phyloP scores from a whole-genome alignment of 768 basidiomycete genomes.

The Chalciporus pseudorubinellus region DNA sequence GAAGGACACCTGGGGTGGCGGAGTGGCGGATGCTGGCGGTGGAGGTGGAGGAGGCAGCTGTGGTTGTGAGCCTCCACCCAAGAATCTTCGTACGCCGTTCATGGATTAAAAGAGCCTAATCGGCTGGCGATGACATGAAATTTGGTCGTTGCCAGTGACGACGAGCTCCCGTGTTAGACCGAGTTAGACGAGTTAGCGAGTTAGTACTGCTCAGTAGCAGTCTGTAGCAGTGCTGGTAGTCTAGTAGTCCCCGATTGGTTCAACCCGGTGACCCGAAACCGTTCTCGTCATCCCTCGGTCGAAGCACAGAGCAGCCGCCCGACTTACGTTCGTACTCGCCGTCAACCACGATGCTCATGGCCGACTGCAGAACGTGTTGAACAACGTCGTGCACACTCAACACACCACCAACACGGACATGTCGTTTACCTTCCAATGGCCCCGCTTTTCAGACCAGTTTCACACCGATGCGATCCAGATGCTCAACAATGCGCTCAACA shows the following conservation, averaged over 20 bases:
- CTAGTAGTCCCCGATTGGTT: too few relatives aligned
- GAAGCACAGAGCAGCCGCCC: not conserved
- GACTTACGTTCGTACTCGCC: conserved; percentile 16
- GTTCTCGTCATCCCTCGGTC: not conserved
- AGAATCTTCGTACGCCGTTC: conserved; percentile 72
- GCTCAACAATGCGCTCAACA: conserved; percentile 95
- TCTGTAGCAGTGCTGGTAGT: too few relatives aligned
- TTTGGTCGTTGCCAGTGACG: conserved; percentile 9
- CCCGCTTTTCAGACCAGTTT: conserved; percentile 94
- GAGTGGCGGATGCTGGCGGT: conserved; percentile 15
- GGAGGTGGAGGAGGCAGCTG: conserved; percentile 20
- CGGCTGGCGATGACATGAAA: conserved; percentile 21
- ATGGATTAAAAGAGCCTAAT: conserved; percentile 33
- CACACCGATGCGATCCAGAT: conserved; percentile 95
- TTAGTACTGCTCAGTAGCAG: not conserved
- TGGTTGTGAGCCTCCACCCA: conserved; percentile 42
- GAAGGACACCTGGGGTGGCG: conserved; percentile 27
- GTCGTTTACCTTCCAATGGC: conserved; percentile 96
- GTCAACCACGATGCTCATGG: conserved; percentile 22
- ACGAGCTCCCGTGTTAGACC: not conserved
- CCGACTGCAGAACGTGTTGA: not conserved
- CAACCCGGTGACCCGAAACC: not conserved
- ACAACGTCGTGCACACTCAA: not conserved
- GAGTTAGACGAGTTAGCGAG: too few relatives aligned
- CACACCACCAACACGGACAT: conserved; percentile 35